phyloP scores from a whole-genome alignment of 495 filamentous ascomycete genomes.

The Lasiosphaeris hirsuta region DNA sequence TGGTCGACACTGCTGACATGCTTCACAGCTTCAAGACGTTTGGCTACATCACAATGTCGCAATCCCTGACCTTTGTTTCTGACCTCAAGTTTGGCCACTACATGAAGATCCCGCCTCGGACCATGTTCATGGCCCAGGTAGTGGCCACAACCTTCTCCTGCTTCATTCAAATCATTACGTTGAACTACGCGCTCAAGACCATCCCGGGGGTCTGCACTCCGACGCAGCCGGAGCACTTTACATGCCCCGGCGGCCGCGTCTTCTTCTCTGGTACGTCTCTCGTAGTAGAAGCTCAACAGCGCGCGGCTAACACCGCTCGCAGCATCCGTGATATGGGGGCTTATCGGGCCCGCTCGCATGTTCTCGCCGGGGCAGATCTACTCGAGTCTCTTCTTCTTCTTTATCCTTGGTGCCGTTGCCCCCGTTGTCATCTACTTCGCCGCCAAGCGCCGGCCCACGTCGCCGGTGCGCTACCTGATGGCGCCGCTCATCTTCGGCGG shows the following conservation, averaged over 20 bases:
- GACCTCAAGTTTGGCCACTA: slow-evolving; percentile 65
- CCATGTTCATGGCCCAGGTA: slow-evolving; percentile 65
- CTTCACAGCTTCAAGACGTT: slow-evolving; percentile 64
- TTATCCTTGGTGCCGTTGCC: slow-evolving; percentile 54
- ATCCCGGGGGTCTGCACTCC: slow-evolving; percentile 61
- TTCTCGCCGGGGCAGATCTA: slow-evolving; percentile 70
- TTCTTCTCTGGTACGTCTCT: slow-evolving; percentile 56
- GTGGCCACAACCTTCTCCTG: slow-evolving; percentile 63
- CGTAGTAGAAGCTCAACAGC: not conserved
- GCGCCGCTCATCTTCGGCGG: slow-evolving; percentile 69
- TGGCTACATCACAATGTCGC: slow-evolving; percentile 65
- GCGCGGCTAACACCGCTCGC: not conserved
- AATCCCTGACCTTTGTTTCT: slow-evolving; percentile 51
- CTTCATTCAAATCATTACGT: slow-evolving; percentile 62
- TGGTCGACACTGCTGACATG: not conserved
- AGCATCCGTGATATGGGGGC: slow-evolving; percentile 67
- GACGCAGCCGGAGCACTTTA: slow-evolving; percentile 60
- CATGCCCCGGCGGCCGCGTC: slow-evolving; percentile 63
- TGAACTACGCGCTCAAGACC: slow-evolving; percentile 61
- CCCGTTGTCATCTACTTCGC: slow-evolving; percentile 57
- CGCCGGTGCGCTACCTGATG: slow-evolving; percentile 53
- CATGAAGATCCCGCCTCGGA: slow-evolving; percentile 66
- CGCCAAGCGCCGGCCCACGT: slow-evolving; percentile 52
- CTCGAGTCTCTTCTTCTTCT: slow-evolving; percentile 61
- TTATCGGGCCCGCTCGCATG: slow-evolving; percentile 62